Base-by-base conservation (phyloP, 352 stramenopile genomes). In the Paralagenidium karlingii region DNA sequence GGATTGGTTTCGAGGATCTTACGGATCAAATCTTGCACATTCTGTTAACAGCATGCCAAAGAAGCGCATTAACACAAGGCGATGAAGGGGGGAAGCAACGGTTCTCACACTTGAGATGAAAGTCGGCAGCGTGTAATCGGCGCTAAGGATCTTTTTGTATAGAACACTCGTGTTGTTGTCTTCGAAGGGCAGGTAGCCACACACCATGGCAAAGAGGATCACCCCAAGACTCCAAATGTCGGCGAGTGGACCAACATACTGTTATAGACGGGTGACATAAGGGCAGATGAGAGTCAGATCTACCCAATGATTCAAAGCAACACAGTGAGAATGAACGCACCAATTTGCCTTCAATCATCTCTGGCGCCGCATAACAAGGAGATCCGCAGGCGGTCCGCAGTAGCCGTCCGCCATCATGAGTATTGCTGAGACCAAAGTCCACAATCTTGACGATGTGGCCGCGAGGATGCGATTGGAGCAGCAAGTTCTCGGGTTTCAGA, bases 221-320 rank as follows among this genome's bases (percentile, higher is more conserved):
- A 97, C 85, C 11, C 88, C 88, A 7, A 95, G 63, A 38, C 71
- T 94, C 88, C 88, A 97, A 33, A 96, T 66, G 42, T 97, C 88
- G 3, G 81, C 85, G 22, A 81, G 40, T 2, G 70, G 83, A 0
- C 85, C 85, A 24, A 68, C 60, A 55, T 96, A 94, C 34, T 53
- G 37, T 20, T 3, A 11, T 16, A 2, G 20, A 41, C 18, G 15
- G 29, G 10, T 43, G 10, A 12, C n/a, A 34, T n/a, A 11, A 29
- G n/a, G 11, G 32, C 25, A 1, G 32, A 9, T 13, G 10, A 12
- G 31, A 48, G n/a, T 13, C 27, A 32, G 10, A 19, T 41, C 36
- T n/a, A 41, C 26, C 15, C 18, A 25, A 24, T 41, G 36, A 41
- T 22, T 10, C 15, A 19, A 3, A 3, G 26, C 22, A 41, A 25